A percentile compares a stretch with the other conserved stretches of the same genome.
Evolutionary conservation across 768 basidiomycete species (phyloP).

Genomic region (Podaxis sp.): DNA sequence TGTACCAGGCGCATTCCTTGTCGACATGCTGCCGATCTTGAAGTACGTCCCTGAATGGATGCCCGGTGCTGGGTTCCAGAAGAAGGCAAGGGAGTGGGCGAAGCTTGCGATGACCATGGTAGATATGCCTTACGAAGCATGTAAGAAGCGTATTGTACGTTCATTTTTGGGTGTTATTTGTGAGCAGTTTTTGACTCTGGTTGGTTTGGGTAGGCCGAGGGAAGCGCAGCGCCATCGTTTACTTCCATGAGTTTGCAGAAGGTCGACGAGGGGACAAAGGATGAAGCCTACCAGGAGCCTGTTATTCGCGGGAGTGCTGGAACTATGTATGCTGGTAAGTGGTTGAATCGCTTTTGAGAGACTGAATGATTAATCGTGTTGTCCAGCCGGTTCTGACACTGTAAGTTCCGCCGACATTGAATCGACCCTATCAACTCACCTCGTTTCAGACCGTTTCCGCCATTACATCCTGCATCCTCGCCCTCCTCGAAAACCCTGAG

Average conservation of each 20-base stretch:
- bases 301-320: conserved; percentile 24
- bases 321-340: conserved; percentile 24
- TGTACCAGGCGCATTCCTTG: conserved; percentile 30
- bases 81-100: conserved; percentile 39
- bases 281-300: conserved; percentile 19
- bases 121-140: conserved; percentile 34
- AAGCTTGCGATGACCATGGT: conserved; percentile 30
- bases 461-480: conserved; percentile 17
- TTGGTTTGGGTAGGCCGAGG: conserved; percentile 17
- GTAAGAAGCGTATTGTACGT: conserved; percentile 32
- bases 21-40: conserved; percentile 28
- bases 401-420: conserved; percentile 2
- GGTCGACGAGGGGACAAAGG: conserved; percentile 11
- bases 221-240: conserved; percentile 18
- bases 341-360: background rate
- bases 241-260: conserved; percentile 17
- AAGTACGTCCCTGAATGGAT: conserved; percentile 32
- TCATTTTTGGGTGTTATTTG: background rate
- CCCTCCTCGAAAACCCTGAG: conserved; percentile 19
- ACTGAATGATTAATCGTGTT: background rate
- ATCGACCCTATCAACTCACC: background rate
- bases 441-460: conserved; percentile 9
- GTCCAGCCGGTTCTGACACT: conserved; percentile 21
- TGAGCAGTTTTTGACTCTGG: background rate
- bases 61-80: conserved; percentile 36